Conservation (phyloP, 495 filamentous ascomycete species). For the Talaromyces adpressus region DNA sequence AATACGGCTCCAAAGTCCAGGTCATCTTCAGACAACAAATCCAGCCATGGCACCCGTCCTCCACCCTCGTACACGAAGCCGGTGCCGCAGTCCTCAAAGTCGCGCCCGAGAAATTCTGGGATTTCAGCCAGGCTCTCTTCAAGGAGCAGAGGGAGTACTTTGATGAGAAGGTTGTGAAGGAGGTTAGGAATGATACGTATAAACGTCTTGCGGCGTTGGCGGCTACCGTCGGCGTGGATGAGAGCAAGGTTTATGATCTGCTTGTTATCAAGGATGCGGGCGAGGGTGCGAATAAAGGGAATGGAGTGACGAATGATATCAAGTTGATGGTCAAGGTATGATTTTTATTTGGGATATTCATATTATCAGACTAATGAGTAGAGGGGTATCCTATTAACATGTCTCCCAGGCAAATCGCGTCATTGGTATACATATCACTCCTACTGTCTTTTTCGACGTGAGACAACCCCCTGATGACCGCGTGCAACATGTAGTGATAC, state of each 20-base stretch:
- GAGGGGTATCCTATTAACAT: constrained; percentile 3
- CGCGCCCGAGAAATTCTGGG: constrained; percentile 65
- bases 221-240: constrained; percentile 57
- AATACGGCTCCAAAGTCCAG: constrained; percentile 53
- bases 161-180: constrained; percentile 73
- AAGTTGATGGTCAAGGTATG: constrained; percentile 74
- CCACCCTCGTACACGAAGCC: constrained; percentile 82
- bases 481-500: background rate
- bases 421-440: constrained; percentile 79
- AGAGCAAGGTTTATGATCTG: constrained; percentile 54
- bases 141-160: constrained; percentile 64
- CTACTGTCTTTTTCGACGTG: constrained; percentile 80
- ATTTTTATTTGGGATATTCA: constrained; percentile 2
- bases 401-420: constrained; percentile 50
- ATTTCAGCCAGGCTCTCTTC: constrained; percentile 69
- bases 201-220: constrained; percentile 64
- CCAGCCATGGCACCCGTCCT: constrained; percentile 93
- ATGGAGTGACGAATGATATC: constrained; percentile 70
- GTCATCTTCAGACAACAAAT: constrained; percentile 85
- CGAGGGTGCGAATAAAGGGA: constrained; percentile 67
- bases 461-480: constrained; percentile 12
- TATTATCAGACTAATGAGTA: constrained; percentile 1
- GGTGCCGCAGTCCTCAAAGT: constrained; percentile 66
- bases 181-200: constrained; percentile 82
- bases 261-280: constrained; percentile 54